phyloP scores from a whole-genome alignment of 2,329 filamentous ascomycete genomes.

The Penicillium sp. region DNA sequence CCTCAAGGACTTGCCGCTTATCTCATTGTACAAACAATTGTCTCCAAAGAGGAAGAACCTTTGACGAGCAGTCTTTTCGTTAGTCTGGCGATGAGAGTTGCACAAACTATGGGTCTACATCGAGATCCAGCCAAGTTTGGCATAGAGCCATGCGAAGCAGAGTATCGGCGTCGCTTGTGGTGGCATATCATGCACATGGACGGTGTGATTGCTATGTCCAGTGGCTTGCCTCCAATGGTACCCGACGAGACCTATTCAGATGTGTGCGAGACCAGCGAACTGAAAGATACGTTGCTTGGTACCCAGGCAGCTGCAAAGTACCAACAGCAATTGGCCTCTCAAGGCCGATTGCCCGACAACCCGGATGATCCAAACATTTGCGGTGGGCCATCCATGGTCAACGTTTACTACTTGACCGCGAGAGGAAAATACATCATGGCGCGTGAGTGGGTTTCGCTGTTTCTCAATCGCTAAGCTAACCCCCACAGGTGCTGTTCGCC shows the following conservation, averaged over 20 bases:
- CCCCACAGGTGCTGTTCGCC: slow-evolving; percentile 41
- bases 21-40: slow-evolving; percentile 49
- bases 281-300: slow-evolving; percentile 48
- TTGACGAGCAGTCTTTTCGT: slow-evolving; percentile 52
- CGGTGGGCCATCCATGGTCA: slow-evolving; percentile 43
- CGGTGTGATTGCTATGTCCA: slow-evolving; percentile 52
- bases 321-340: slow-evolving; percentile 34
- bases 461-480: slow-evolving; percentile 3
- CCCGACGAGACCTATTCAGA: slow-evolving; percentile 52
- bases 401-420: slow-evolving; percentile 46
- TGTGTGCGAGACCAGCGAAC: slow-evolving; percentile 48
- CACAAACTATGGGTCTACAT: slow-evolving; percentile 52
- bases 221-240: slow-evolving; percentile 50
- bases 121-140: slow-evolving; percentile 52
- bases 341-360: slow-evolving; percentile 39
- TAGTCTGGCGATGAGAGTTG: slow-evolving; percentile 49
- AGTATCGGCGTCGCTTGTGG: slow-evolving; percentile 49
- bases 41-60: slow-evolving; percentile 52
- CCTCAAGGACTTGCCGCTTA: slow-evolving; percentile 50
- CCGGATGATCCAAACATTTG: slow-evolving; percentile 45
- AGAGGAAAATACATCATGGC: slow-evolving; percentile 49
- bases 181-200: slow-evolving; percentile 54
- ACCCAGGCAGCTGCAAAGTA: slow-evolving; percentile 41
- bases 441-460: slow-evolving; percentile 30
- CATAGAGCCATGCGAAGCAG: slow-evolving; percentile 46